These are phyloP conservation scores for Cyclocybe cylindracea DNA, from an alignment of 768 basidiomycete genomes.

Conservation along the genomic window DNA sequence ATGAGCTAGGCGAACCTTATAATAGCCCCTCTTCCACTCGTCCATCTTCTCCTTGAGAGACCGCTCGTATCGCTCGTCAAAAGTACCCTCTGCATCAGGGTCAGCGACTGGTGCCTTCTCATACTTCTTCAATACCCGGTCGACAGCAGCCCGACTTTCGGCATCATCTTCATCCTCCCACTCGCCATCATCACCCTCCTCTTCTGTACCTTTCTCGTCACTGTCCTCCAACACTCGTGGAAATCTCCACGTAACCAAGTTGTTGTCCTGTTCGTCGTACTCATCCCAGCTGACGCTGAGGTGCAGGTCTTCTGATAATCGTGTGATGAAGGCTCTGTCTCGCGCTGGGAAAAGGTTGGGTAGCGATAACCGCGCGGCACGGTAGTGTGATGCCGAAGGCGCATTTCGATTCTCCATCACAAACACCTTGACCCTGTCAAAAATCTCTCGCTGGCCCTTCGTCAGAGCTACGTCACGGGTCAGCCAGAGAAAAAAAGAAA, in stretches of 20 bases:
- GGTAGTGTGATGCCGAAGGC: constrained; percentile 30
- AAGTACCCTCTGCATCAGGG: constrained; percentile 69
- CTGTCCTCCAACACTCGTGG: constrained; percentile 43
- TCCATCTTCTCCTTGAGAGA: constrained; percentile 82
- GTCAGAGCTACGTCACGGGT: constrained; percentile 62
- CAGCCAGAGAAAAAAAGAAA: background rate
- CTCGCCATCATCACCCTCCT: constrained; percentile 41
- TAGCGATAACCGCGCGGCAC: constrained; percentile 56
- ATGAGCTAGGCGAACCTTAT: constrained; percentile 54
- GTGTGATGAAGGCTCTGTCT: constrained; percentile 78
- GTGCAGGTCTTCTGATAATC: constrained; percentile 76
- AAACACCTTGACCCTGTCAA: constrained; percentile 78
- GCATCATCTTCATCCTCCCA: constrained; percentile 69
- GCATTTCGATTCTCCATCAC: constrained; percentile 48
- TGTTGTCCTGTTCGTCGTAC: constrained; percentile 80
- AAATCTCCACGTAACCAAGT: constrained; percentile 69
- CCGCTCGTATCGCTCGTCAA: constrained; percentile 77
- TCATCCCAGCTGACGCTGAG: constrained; percentile 91
- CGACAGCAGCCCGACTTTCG: constrained; percentile 72
- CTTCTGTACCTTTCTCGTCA: constrained; percentile 33
- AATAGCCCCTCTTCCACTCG: constrained; percentile 91
- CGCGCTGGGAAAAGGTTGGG: constrained; percentile 78
- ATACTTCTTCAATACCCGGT: constrained; percentile 86
- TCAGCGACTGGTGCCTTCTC: constrained; percentile 78
- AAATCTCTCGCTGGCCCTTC: constrained; percentile 70